Base-by-base conservation (phyloP, 129 eudicot species). In the Scalesia atractyloides region DNA sequence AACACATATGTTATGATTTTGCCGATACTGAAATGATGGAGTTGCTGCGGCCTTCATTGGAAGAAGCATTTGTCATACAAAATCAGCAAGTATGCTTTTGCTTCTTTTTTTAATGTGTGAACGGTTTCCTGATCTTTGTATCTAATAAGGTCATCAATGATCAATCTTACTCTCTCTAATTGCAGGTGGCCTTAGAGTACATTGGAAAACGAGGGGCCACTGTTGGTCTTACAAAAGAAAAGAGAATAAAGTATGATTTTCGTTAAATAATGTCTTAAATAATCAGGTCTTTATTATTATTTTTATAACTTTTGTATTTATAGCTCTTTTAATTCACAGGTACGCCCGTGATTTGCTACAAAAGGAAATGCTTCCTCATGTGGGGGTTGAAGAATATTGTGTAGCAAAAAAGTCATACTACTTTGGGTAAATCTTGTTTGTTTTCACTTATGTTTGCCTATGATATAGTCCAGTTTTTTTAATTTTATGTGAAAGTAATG, bases 11-110 rank as follows among this genome's bases (percentile, higher is more conserved):
- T 64, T 94, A 90, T 76, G 95, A 88, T 82, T 94, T 94, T 59
- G 69, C 86, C 41, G 98, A 94, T 80, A 90, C 97, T n/a, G 96
- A 90, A 77, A 94, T 94, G 98, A 94, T 94, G 98, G 98, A 94
- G 77, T 73, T 94, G 83, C 76, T 94, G n/a, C 83, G 94, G 53
- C 98, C 98, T 57, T 90, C 97, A 50, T 77, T 94, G 69, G 98
- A 94, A 82, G 98, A 94, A 84, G 98, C 98, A 9, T 94, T 94
- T 80, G 97, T 90, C 0, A 94, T 94, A 53, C 98, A 94, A 82
- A 94, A 90, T 57, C 98, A 94, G 51, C 96, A 90, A 84, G 97
- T 87, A 79, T 15, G 53, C 59, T 69, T 60, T 43, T 34, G 11
- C 71, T 52, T 68, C 1, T 36, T 77, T 7, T 66, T 54, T 14